Conservation (phyloP, 2,329 filamentous ascomycete genomes). For the Cordyceps pruinosa region DNA sequence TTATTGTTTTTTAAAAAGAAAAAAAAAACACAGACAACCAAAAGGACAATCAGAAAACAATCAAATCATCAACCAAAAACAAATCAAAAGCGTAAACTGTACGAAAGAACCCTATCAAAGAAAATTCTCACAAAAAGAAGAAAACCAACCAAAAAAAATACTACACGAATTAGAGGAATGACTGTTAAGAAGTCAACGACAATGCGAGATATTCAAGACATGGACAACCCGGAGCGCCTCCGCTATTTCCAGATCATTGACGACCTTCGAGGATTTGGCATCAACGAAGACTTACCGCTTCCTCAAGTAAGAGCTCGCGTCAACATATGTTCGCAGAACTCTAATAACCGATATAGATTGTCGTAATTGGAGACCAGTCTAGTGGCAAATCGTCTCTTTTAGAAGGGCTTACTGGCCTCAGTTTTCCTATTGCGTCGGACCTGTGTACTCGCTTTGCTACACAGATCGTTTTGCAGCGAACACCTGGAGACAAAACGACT, state of each 20-base stretch:
- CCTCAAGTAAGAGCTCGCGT: neutral
- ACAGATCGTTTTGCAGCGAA: neutral
- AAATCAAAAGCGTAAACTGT: neutral
- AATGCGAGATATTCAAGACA: neutral
- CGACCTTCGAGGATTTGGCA: neutral
- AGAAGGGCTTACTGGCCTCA: constrained; percentile 1
- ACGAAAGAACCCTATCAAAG: neutral
- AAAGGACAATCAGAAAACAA: too few relatives aligned
- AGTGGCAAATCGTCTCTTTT: constrained; percentile 1
- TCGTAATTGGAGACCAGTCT: neutral
- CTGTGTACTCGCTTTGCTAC: constrained; percentile 4
- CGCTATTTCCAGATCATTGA: constrained; percentile 2
- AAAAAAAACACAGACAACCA: too few relatives aligned
- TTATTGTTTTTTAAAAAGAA: too few relatives aligned
- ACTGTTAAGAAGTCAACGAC: neutral
- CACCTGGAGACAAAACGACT: neutral
- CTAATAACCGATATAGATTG: neutral
- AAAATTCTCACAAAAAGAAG: neutral
- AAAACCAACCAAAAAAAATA: neutral
- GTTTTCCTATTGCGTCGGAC: neutral
- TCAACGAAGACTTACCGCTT: constrained; percentile 4
- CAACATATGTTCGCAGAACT: neutral
- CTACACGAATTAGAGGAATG: neutral
- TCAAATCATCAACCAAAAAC: neutral
- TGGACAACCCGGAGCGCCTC: constrained; percentile 1